Conservation (phyloP, 129 eudicot genomes). For the Lactuca sativa region DNA sequence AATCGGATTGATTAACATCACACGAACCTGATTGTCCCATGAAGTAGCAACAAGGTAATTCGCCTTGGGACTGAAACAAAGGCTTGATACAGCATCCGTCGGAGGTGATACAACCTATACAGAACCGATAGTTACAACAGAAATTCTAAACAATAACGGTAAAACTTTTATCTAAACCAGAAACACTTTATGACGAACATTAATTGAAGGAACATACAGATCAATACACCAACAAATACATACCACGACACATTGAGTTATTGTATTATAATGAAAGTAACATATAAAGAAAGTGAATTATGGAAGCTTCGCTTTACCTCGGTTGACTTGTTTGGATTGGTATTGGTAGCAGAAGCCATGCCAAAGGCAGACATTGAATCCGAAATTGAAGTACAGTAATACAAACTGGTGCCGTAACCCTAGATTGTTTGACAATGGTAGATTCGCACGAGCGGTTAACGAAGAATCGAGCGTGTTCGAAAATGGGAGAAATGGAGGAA, state of each 20-base stretch:
- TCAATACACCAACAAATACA: neutral
- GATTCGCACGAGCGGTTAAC: conserved; percentile 4
- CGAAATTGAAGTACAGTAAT: neutral
- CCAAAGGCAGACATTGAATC: conserved; percentile 63
- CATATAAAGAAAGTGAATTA: neutral
- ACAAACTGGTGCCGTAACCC: conserved; percentile 12
- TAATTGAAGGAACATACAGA: conserved; percentile 3
- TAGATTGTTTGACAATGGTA: conserved; percentile 4
- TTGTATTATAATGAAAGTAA: neutral
- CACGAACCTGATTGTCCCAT: conserved; percentile 93
- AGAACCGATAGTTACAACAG: neutral
- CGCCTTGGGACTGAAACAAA: conserved; percentile 78
- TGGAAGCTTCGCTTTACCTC: conserved; percentile 43
- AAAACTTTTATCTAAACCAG: neutral
- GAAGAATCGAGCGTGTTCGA: neutral
- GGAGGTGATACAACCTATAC: conserved; percentile 73
- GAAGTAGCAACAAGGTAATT: conserved; percentile 82
- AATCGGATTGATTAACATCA: conserved; percentile 15
- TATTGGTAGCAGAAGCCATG: conserved; percentile 37
- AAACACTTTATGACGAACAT: neutral
- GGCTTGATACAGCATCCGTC: conserved; percentile 68
- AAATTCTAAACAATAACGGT: neutral
- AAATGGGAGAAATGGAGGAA: neutral
- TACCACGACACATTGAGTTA: neutral
- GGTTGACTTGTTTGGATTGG: conserved; percentile 66